Evolutionary conservation across 441 rosid genomes (phyloP).

Genomic region (Flueggea neowawraea): DNA sequence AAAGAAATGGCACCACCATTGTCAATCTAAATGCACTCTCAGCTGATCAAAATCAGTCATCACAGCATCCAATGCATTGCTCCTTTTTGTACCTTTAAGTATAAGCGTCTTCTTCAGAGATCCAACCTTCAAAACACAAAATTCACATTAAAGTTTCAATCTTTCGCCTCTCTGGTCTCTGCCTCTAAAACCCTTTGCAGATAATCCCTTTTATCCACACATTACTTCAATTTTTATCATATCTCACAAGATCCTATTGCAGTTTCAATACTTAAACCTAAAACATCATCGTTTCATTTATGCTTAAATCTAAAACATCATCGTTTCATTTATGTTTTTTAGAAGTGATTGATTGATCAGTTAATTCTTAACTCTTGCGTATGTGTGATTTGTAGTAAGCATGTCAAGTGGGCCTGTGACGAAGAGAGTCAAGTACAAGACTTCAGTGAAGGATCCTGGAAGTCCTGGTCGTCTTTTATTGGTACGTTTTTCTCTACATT

Average conservation of each 20-base stretch:
- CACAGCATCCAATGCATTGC: slow-evolving; percentile 57
- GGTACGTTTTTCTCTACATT: slow-evolving; percentile 28
- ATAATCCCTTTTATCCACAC: too few relatives aligned
- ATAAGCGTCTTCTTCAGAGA: slow-evolving; percentile 88
- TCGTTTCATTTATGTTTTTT: too few relatives aligned
- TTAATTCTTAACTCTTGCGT: too few relatives aligned
- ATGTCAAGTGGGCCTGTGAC: slow-evolving; percentile 64
- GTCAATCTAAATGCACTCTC: slow-evolving; percentile 73
- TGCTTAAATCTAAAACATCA: too few relatives aligned
- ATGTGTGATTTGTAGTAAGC: background rate
- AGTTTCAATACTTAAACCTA: too few relatives aligned
- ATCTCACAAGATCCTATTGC: too few relatives aligned
- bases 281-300: too few relatives aligned
- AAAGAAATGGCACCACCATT: slow-evolving; percentile 86
- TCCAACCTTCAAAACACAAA: slow-evolving; percentile 51
- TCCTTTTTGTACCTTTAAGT: slow-evolving; percentile 84
- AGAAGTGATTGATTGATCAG: too few relatives aligned
- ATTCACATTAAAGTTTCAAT: too few relatives aligned
- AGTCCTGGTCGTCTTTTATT: slow-evolving; percentile 61
- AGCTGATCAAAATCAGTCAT: slow-evolving; percentile 65
- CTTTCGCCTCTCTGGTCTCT: too few relatives aligned
- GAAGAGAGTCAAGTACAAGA: slow-evolving; percentile 74
- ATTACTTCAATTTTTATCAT: too few relatives aligned
- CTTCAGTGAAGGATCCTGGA: slow-evolving; percentile 73
- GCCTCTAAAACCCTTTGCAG: too few relatives aligned